Percentiles rank a stretch among this genome's conserved stretches.
These are phyloP conservation scores for Malus sylvestris DNA, from an alignment of 306 rosid species.

Conservation along the genomic window DNA sequence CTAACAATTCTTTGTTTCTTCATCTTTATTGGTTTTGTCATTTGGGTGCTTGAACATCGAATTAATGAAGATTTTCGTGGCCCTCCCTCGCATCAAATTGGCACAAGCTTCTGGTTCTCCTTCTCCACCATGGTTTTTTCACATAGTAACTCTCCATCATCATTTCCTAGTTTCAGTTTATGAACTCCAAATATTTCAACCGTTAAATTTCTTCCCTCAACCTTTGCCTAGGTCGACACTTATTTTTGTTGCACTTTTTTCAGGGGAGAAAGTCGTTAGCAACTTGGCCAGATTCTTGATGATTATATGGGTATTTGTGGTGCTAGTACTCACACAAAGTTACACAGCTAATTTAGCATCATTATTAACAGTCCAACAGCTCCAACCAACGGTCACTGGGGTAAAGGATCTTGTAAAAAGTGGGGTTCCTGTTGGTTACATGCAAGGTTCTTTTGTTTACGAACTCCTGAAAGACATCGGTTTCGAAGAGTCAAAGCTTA, in stretches of 20 bases:
- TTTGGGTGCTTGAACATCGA: slow-evolving; percentile 62
- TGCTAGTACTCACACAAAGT: slow-evolving; percentile 26
- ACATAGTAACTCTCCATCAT: slow-evolving; percentile 32
- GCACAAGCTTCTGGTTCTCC: slow-evolving; percentile 60
- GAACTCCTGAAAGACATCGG: slow-evolving; percentile 12
- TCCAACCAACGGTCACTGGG: slow-evolving; percentile 22
- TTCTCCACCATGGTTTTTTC: slow-evolving; percentile 67
- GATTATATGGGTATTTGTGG: slow-evolving; percentile 33
- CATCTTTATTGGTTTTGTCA: slow-evolving; percentile 55
- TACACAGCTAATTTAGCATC: slow-evolving; percentile 41
- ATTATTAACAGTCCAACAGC: slow-evolving; percentile 21
- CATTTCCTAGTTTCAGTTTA: neutral
- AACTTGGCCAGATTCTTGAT: slow-evolving; percentile 30
- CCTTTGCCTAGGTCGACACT: neutral
- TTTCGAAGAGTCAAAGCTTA: slow-evolving; percentile 17
- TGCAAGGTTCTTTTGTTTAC: slow-evolving; percentile 3
- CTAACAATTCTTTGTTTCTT: slow-evolving; percentile 40
- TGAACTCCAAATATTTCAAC: neutral
- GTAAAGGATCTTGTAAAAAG: slow-evolving; percentile 16
- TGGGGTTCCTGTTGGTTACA: slow-evolving; percentile 19
- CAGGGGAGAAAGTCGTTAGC: slow-evolving; percentile 30
- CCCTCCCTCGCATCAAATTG: slow-evolving; percentile 41
- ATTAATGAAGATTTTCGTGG: slow-evolving; percentile 56
- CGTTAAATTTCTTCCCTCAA: neutral
- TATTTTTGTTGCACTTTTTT: neutral